A percentile compares a stretch with the other conserved stretches of the same genome.
These are phyloP conservation scores for Arabidopsis thaliana DNA, from an alignment of 345 rosid genomes.

Conservation along the genomic window DNA sequence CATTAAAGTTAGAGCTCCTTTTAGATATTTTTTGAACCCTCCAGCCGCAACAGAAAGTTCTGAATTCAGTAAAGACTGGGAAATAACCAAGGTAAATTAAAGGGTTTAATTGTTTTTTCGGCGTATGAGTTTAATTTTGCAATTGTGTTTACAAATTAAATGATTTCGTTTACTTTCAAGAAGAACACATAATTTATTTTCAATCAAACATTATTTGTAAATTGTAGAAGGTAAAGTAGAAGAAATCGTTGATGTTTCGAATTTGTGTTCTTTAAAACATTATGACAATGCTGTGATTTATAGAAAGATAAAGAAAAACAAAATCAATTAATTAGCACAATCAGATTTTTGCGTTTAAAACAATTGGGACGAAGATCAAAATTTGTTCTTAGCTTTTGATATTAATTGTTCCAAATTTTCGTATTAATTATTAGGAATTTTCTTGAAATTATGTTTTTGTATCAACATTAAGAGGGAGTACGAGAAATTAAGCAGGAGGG, in stretches of 20 bases:
- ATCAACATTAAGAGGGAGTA: constrained; percentile 51
- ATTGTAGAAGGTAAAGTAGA: neutral
- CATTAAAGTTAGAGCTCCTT: constrained; percentile 68
- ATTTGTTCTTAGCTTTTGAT: neutral
- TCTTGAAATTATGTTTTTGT: neutral
- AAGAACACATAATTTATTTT: neutral
- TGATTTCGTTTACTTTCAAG: neutral
- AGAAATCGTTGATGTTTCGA: neutral
- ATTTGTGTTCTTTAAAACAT: neutral
- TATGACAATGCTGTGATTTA: neutral
- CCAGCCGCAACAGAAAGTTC: constrained; percentile 8
- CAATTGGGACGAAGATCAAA: neutral
- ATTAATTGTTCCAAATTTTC: neutral
- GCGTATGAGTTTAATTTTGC: neutral
- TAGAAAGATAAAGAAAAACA: no score
- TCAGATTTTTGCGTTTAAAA: neutral
- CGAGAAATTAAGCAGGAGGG: constrained; percentile 50
- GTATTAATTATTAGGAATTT: neutral
- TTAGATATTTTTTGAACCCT: constrained; percentile 55
- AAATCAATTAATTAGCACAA: neutral
- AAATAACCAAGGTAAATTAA: constrained; percentile 53
- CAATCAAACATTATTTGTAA: neutral
- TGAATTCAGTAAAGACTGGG: constrained; percentile 58
- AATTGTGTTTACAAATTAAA: neutral
- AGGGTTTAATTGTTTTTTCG: neutral